Percentiles rank a stretch among this genome's conserved stretches.
Conservation (phyloP, 768 basidiomycete species). For the Galerina sulciceps region DNA sequence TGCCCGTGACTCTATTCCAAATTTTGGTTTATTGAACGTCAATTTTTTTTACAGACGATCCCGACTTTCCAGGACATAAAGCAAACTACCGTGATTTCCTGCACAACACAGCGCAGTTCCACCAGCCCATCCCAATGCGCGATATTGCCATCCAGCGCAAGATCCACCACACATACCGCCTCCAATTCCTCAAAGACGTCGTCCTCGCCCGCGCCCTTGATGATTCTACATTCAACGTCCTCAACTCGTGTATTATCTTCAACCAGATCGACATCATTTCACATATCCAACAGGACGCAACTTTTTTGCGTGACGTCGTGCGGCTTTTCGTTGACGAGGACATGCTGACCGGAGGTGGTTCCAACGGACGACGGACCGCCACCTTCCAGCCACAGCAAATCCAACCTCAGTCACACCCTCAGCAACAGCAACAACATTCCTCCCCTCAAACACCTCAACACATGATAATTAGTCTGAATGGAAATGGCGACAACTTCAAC, state of each 20-base stretch:
- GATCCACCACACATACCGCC: slow-evolving; percentile 95
- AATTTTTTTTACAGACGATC: slow-evolving; percentile 69
- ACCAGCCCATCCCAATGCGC: slow-evolving; percentile 85
- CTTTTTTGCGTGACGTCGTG: slow-evolving; percentile 81
- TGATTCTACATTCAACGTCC: slow-evolving; percentile 95
- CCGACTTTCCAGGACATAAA: slow-evolving; percentile 95
- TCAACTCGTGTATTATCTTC: slow-evolving; percentile 97
- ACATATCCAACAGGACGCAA: slow-evolving; percentile 79
- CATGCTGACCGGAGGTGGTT: slow-evolving; percentile 49
- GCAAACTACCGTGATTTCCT: slow-evolving; percentile 97
- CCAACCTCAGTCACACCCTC: slow-evolving; percentile 19
- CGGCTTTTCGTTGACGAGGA: slow-evolving; percentile 75
- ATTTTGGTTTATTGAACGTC: slow-evolving; percentile 7
- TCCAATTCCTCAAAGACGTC: slow-evolving; percentile 98
- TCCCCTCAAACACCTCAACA: slow-evolving; percentile 26
- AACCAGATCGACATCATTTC: slow-evolving; percentile 98
- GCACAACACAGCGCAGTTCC: slow-evolving; percentile 79
- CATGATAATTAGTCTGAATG: slow-evolving; percentile 42
- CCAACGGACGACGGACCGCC: slow-evolving; percentile 22
- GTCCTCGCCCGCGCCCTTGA: slow-evolving; percentile 94
- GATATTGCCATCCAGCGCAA: slow-evolving; percentile 80
- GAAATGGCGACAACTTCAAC: slow-evolving; percentile 37
- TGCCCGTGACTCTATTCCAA: slow-evolving; percentile 32
- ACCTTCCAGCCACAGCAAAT: slow-evolving; percentile 23
- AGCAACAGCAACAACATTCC: not conserved